These are phyloP conservation scores for Lepiota venenata DNA, from an alignment of 768 basidiomycete genomes.

Conservation along the genomic window DNA sequence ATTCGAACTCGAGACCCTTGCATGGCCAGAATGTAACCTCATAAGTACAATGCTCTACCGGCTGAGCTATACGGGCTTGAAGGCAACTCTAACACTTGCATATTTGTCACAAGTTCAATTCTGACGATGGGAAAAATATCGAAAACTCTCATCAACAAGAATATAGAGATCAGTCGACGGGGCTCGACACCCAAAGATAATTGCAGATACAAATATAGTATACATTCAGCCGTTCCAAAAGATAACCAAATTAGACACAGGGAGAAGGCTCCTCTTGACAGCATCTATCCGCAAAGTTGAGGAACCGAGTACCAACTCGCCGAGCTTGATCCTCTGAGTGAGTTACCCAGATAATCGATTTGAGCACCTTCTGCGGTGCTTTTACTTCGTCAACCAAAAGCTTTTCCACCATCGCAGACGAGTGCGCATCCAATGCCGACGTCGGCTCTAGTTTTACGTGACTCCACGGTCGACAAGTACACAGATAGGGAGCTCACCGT, in stretches of 20 bases:
- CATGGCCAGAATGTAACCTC: constrained; percentile 42
- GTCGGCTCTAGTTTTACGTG: constrained; percentile 68
- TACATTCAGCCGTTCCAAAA: no score
- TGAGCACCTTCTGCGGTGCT: constrained; percentile 45
- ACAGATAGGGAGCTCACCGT: constrained; percentile 47
- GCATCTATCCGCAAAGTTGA: constrained; percentile 43
- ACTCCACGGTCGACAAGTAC: neutral
- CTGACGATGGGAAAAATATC: neutral
- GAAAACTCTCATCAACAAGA: no score
- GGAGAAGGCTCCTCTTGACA: constrained; percentile 34
- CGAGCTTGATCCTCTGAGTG: constrained; percentile 80
- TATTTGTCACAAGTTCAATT: neutral
- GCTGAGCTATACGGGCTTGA: constrained; percentile 52
- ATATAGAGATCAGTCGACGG: no score
- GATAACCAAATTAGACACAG: no score
- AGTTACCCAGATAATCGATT: constrained; percentile 85
- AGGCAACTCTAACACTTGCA: neutral
- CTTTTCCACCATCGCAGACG: constrained; percentile 64
- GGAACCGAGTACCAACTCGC: constrained; percentile 68
- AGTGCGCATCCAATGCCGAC: constrained; percentile 75
- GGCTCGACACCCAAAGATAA: no score
- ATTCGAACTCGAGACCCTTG: constrained; percentile 58
- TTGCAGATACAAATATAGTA: no score
- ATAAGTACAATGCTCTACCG: constrained; percentile 62
- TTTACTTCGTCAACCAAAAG: constrained; percentile 51